Percentiles rank a stretch among this genome's conserved stretches.
These are phyloP conservation scores for Candida sonorensis DNA, from an alignment of 805 yeast species.

Conservation along the genomic window DNA sequence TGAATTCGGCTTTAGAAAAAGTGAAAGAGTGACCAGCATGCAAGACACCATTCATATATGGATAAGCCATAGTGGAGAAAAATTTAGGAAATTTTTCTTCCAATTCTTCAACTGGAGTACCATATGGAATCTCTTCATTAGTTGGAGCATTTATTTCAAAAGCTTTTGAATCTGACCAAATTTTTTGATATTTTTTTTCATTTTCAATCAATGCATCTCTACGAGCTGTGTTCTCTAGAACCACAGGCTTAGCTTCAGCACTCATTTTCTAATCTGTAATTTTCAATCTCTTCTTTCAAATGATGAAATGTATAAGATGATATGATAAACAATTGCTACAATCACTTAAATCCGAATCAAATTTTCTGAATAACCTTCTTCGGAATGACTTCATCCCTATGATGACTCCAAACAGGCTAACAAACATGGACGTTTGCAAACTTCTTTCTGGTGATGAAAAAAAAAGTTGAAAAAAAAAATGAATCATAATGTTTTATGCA, in stretches of 20 bases:
- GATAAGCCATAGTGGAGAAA: conserved; percentile 94
- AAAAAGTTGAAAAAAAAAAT: no score
- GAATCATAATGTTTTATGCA: no score
- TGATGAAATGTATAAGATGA: not conserved
- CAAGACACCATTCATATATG: conserved; percentile 97
- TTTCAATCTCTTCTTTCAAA: no score
- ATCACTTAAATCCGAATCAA: no score
- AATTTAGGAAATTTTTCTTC: conserved; percentile 78
- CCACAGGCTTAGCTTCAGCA: conserved; percentile 29
- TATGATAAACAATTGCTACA: no score
- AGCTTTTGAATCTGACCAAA: conserved; percentile 81
- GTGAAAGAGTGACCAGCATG: conserved; percentile 98
- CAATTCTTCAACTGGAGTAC: conserved; percentile 57
- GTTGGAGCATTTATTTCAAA: conserved; percentile 89
- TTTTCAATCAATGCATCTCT: conserved; percentile 88
- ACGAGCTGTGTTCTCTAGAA: conserved; percentile 65
- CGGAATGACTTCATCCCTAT: no score
- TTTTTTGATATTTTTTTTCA: conserved; percentile 80
- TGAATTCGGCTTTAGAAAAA: conserved; percentile 86
- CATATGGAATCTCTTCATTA: conserved; percentile 51
- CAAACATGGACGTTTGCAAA: no score
- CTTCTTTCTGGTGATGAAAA: no score
- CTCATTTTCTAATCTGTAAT: no score
- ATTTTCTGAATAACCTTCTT: no score
- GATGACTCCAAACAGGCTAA: no score